phyloP scores from a whole-genome alignment of 768 basidiomycete genomes.

The Lyophyllum atratum region DNA sequence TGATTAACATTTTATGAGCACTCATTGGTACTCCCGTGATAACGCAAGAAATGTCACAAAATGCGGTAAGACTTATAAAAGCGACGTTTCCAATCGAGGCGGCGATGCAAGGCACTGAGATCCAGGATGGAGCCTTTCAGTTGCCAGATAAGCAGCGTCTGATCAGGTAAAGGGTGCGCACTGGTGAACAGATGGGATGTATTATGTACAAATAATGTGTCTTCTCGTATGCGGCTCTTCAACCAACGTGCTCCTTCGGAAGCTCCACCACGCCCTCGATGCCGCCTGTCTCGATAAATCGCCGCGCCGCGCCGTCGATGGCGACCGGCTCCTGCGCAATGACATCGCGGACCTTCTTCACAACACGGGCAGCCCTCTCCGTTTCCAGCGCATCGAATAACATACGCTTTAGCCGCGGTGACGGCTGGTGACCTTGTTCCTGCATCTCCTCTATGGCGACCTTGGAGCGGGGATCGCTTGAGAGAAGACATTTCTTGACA shows the following conservation, averaged over 20 bases:
- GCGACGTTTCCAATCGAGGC: too few species aligned
- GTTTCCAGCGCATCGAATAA: constrained; percentile 3
- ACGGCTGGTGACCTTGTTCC: constrained; percentile 52
- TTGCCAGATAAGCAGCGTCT: too few species aligned
- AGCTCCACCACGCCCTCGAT: constrained; percentile 13
- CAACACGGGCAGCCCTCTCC: neutral
- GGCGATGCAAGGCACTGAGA: too few species aligned
- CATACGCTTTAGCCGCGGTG: constrained; percentile 16
- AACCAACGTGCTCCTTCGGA: constrained; percentile 8
- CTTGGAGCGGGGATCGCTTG: constrained; percentile 61
- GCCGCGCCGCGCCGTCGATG: constrained; percentile 28
- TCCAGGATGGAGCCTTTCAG: too few species aligned
- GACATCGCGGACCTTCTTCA: neutral
- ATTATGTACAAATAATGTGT: neutral
- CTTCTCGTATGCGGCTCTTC: neutral
- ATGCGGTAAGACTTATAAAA: too few species aligned
- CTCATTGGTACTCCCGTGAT: too few species aligned
- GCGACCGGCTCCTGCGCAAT: neutral
- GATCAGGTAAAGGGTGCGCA: neutral
- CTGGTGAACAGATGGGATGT: neutral
- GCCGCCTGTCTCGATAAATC: constrained; percentile 36
- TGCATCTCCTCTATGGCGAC: constrained; percentile 74
- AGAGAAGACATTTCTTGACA: constrained; percentile 54
- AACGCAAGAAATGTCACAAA: too few species aligned
- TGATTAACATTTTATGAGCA: too few species aligned